These are phyloP conservation scores for Cryptosporidium meleagridis DNA, from an alignment of 169 alveolate genomes.

Conservation along the genomic window DNA sequence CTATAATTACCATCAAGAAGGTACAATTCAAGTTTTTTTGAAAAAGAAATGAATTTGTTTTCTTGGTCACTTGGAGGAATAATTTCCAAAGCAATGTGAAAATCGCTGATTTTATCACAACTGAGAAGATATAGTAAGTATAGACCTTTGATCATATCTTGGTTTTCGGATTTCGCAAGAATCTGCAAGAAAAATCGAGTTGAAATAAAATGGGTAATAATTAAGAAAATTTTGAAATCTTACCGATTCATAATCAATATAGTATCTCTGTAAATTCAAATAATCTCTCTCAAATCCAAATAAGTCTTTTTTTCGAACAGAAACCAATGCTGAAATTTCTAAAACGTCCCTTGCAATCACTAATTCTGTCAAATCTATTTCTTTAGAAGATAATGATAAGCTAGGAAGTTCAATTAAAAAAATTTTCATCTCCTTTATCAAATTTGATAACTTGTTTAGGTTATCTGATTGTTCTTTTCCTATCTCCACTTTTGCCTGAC, in stretches of 20 bases:
- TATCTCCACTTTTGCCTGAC: constrained; percentile 41
- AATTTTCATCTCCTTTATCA: constrained; percentile 33
- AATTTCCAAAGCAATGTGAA: constrained; percentile 72
- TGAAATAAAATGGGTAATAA: too few relatives aligned
- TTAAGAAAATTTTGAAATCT: not conserved
- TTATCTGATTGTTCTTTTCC: not conserved
- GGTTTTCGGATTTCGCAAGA: constrained; percentile 40
- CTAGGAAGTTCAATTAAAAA: constrained; percentile 41
- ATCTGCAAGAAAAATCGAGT: not conserved
- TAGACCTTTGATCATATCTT: constrained; percentile 66
- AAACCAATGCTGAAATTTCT: constrained; percentile 29
- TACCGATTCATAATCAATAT: constrained; percentile 34
- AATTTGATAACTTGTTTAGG: not conserved
- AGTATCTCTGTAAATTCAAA: constrained; percentile 31
- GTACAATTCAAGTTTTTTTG: constrained; percentile 72
- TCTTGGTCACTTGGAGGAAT: constrained; percentile 58
- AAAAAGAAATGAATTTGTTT: constrained; percentile 42
- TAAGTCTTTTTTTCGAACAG: constrained; percentile 3
- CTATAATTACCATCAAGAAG: constrained; percentile 77
- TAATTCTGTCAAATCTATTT: constrained; percentile 45
- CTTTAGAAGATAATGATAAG: constrained; percentile 24
- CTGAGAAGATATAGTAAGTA: constrained; percentile 73
- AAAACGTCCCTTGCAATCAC: constrained; percentile 62
- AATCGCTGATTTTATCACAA: constrained; percentile 75
- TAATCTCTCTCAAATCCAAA: constrained; percentile 51